Evolutionary conservation across 495 filamentous ascomycete genomes (phyloP), one percentile per base, ranked within the genome.

Genomic region (Aspergillus ellipticus): DNA sequence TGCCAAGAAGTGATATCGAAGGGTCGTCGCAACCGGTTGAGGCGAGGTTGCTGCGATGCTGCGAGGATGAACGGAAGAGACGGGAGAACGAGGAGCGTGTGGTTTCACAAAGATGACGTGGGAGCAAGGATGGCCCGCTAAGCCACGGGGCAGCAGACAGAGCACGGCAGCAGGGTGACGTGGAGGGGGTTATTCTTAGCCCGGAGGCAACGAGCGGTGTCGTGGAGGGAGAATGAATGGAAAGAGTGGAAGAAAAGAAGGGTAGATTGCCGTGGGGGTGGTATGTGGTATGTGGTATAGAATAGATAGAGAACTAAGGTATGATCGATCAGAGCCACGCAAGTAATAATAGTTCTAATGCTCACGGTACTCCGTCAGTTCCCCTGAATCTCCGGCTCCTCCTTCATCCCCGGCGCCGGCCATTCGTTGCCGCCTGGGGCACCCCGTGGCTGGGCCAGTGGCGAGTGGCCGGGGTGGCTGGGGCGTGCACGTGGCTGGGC

Each of bases 31-130:
- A n/a, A 39, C 2, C 2, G 24, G 35, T 39, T 4, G 31, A 33
- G 35, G 35, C 47, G 47, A 43, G 28, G 17, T 4, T 9, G 26
- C 28, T 17, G 45, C 24, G 17, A 28, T 9, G 26, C 28, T 17
- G 45, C 24, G 45, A 24, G 45, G 24, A 16, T 29, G 45, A 28
- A 29, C 13, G 22, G 43, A 26, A 47, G 19, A 48, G 21, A 17
- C 15, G 28, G n/a, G 22, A 52, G 39, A 37, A 20, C 11, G 21
- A 20, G 22, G 26, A 28, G 41, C n/a, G 53, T 11, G 20, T 19
- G 26, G 50, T 54, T 42, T 54, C 46, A 51, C 57, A 31, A 28
- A 39, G 52, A 60, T 60, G 57, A 60, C 57, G 57, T 60, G 57
- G 48, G 52, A 41, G 57, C 16, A 49, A 39, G 49, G 11, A 22